Conservation (phyloP, 140 eudicot genomes). For the Anethum foeniculum region DNA sequence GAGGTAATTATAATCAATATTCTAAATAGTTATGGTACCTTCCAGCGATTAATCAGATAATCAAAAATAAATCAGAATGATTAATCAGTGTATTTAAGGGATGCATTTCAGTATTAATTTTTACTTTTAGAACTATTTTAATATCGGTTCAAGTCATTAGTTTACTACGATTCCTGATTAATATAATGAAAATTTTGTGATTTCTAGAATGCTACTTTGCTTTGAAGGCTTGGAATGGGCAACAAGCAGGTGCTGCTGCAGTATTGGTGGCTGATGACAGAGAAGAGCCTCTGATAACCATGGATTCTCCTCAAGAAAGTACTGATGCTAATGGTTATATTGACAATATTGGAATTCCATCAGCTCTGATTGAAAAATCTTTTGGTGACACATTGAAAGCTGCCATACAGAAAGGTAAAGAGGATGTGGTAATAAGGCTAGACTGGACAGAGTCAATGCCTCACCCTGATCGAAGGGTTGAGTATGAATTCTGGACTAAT, state of each 20-base stretch:
- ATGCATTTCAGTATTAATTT: neutral
- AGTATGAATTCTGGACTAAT: slow-evolving; percentile 93
- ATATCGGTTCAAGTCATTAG: neutral
- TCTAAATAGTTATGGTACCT: neutral
- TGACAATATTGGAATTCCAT: slow-evolving; percentile 71
- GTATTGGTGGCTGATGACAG: slow-evolving; percentile 65
- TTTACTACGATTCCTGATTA: neutral
- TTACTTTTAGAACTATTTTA: neutral
- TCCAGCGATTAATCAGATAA: neutral
- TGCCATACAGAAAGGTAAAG: slow-evolving; percentile 45
- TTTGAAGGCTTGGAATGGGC: slow-evolving; percentile 86
- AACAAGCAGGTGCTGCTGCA: slow-evolving; percentile 92
- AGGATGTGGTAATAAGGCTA: slow-evolving; percentile 59
- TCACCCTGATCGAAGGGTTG: slow-evolving; percentile 85
- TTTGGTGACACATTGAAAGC: slow-evolving; percentile 58
- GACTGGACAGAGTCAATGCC: slow-evolving; percentile 98
- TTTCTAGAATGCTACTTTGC: slow-evolving; percentile 79
- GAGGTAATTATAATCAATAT: slow-evolving; percentile 33
- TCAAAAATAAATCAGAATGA: neutral
- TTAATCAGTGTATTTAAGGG: no score
- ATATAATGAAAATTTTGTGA: neutral
- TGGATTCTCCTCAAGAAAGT: slow-evolving; percentile 94
- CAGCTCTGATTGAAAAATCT: slow-evolving; percentile 50
- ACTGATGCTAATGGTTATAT: slow-evolving; percentile 68
- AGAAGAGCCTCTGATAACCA: slow-evolving; percentile 81